phyloP scores from a whole-genome alignment of 805 yeast species.

The Lachancea mirantina region DNA sequence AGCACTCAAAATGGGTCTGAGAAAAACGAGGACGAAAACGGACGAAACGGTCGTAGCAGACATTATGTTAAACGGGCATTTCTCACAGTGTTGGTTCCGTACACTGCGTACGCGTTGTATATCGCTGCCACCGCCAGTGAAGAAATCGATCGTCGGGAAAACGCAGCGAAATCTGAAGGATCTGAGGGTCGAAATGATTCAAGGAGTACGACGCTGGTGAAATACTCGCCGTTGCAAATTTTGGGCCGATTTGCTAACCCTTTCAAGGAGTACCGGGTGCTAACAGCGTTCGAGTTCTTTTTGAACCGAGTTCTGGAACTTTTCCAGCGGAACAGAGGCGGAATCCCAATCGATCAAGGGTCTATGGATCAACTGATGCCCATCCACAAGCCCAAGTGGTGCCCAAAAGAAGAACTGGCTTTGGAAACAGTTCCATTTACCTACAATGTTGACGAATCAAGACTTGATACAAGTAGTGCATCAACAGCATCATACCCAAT shows the following conservation, averaged over 20 bases:
- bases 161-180: slow-evolving; percentile 18
- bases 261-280: slow-evolving; percentile 81
- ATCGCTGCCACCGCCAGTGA: slow-evolving; percentile 48
- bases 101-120: slow-evolving; percentile 59
- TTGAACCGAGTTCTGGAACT: slow-evolving; percentile 65
- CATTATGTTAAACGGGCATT: slow-evolving; percentile 15
- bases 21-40: too few species aligned
- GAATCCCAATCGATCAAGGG: slow-evolving; percentile 42
- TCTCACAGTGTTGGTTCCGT: slow-evolving; percentile 34
- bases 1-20: too few species aligned
- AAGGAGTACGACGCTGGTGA: slow-evolving; percentile 19
- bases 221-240: slow-evolving; percentile 44
- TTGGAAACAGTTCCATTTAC: not conserved
- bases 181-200: slow-evolving; percentile 14
- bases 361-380: slow-evolving; percentile 55
- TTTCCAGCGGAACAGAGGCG: slow-evolving; percentile 55
- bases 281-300: slow-evolving; percentile 80
- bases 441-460: not conserved
- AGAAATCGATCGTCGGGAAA: slow-evolving; percentile 43
- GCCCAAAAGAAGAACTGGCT: slow-evolving; percentile 2
- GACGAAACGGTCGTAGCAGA: too few species aligned
- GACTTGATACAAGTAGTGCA: not conserved
- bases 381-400: slow-evolving; percentile 47
- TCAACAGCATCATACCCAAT: slow-evolving; percentile 2
- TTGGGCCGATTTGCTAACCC: slow-evolving; percentile 87